These are phyloP conservation scores for Pachysandra terminalis DNA, from an alignment of 164 flowering plant genomes.

Conservation along the genomic window DNA sequence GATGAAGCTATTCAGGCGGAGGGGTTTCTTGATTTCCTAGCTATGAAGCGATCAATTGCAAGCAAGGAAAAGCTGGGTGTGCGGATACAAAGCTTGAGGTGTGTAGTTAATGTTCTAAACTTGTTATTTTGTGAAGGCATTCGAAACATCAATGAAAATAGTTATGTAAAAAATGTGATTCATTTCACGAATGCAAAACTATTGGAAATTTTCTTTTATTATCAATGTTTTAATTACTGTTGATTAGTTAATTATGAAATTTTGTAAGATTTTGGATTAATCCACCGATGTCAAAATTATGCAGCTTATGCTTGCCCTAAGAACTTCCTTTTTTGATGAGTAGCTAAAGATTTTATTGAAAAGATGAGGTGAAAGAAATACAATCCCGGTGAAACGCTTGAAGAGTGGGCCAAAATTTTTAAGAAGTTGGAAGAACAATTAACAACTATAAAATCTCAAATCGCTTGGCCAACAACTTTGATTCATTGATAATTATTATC, in stretches of 20 bases:
- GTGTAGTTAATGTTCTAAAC: conserved; percentile 18
- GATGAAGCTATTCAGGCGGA: conserved; percentile 35
- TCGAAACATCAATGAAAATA: no score
- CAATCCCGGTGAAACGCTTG: no score
- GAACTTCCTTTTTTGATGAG: no score
- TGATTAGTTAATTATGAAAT: no score
- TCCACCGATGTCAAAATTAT: neutral
- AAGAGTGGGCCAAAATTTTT: no score
- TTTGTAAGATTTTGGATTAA: neutral
- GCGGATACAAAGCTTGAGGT: conserved; percentile 80
- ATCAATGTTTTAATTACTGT: neutral
- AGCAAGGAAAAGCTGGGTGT: conserved; percentile 58
- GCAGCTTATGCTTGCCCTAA: no score
- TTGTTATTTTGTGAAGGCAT: neutral
- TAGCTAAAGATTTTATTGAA: no score
- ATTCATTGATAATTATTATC: no score
- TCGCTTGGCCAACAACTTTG: no score
- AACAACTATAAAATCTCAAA: no score
- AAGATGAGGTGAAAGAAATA: no score
- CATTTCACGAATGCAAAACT: neutral
- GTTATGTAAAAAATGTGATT: neutral
- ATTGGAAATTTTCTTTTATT: neutral
- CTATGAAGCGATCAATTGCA: conserved; percentile 35
- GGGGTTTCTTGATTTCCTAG: conserved; percentile 59
- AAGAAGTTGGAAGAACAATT: no score